Evolutionary conservation across 1,284 basidiomycete genomes (phyloP), one percentile per base, ranked within the genome.

Genomic region (Trametes pubescens): DNA sequence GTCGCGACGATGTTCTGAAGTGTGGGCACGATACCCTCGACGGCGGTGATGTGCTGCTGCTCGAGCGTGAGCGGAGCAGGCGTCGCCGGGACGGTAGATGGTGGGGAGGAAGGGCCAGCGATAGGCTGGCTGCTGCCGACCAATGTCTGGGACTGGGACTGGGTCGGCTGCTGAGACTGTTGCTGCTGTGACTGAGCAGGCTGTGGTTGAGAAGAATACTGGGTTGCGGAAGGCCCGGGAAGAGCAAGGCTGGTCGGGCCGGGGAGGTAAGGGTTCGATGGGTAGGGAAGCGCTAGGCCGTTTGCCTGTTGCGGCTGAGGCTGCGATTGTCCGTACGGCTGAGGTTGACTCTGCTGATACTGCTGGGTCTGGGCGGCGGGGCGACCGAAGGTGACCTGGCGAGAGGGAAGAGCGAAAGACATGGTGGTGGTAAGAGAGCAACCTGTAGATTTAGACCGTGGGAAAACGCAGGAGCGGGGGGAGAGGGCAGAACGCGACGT

Each of bases 1-100:
- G 98, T 99, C 11, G 98, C 97, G 71, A 99, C 97, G 69, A 99
- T 99, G 81, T 99, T 99, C 85, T 97, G 95, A 59, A 98, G 85
- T 6, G 95, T 97, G 38, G 95, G 95, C 5, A 97, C 95, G 71
- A 97, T 94, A 61, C 95, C 95, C 77, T 96, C 93, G 29, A 97
- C 95, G 52, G 94, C 94, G 24, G 95, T 96, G 71, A 96, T 96
- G 76, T 96, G 91, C 72, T 94, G 91, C 69, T 94, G 92, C 76
- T 94, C 92, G 66, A 93, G 89, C 3, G 92, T 92, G 69, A 93
- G 82, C 14, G 92, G 88, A 1, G 71, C 85, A 16, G 91, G 88
- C 0, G 90, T 90, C 0, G 90, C 77, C 4, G 84, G 86, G 71
- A 75, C 79, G 1, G 82, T 68, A 13, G 81, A 75, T 11, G 83